Conservation (phyloP, 2,329 filamentous ascomycete genomes). For the Ceratocystis eucalypticola region DNA sequence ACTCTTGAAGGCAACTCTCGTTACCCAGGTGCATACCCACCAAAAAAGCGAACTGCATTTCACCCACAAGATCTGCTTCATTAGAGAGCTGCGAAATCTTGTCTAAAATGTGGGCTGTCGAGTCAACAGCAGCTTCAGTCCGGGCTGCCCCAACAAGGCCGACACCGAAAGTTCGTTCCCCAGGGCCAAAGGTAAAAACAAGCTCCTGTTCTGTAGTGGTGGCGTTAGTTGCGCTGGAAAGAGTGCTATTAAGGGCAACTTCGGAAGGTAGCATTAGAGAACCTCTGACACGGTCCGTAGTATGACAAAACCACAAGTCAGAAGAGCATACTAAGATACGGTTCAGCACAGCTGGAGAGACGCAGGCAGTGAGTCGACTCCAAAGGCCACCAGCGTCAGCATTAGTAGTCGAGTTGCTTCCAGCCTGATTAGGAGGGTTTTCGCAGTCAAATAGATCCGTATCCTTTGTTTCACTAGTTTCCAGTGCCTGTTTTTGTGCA, state of each 20-base stretch:
- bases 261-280: conserved; percentile 29
- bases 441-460: conserved; percentile 34
- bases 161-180: conserved; percentile 31
- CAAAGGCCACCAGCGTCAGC: conserved; percentile 32
- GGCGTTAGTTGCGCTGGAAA: conserved; percentile 27
- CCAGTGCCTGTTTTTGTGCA: background rate
- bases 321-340: conserved; percentile 33
- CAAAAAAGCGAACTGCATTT: conserved; percentile 47
- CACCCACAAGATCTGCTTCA: conserved; percentile 38
- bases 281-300: conserved; percentile 38
- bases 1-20: conserved; percentile 46
- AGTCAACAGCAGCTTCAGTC: conserved; percentile 35
- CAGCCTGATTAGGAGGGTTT: conserved; percentile 24
- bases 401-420: conserved; percentile 22
- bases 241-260: conserved; percentile 30
- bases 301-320: conserved; percentile 40
- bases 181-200: conserved; percentile 35
- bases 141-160: conserved; percentile 28
- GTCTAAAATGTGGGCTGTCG: conserved; percentile 34
- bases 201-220: conserved; percentile 29
- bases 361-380: conserved; percentile 37
- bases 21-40: conserved; percentile 46
- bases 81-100: conserved; percentile 13
- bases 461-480: background rate
- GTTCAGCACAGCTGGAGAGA: conserved; percentile 33